Evolutionary conservation across 345 rosid species (phyloP).

Genomic region (Cardiospermum halicacabum): DNA sequence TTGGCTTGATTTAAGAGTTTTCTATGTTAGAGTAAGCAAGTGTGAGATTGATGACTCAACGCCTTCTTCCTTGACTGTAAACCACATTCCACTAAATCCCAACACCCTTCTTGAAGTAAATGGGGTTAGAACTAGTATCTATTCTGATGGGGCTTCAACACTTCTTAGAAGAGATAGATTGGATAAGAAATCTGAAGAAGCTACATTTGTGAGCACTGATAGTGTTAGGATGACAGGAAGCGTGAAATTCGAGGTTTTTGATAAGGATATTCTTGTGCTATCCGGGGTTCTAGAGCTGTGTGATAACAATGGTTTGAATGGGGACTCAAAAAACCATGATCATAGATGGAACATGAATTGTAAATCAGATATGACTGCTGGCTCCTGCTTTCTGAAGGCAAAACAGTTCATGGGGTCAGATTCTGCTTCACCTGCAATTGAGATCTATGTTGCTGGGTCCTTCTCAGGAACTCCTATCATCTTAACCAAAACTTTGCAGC

Average conservation of each 20-base stretch:
- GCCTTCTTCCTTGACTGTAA: slow-evolving; percentile 58
- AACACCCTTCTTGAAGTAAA: slow-evolving; percentile 73
- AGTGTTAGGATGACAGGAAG: slow-evolving; percentile 65
- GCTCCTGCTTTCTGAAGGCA: slow-evolving; percentile 54
- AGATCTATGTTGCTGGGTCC: slow-evolving; percentile 83
- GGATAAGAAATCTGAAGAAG: slow-evolving; percentile 73
- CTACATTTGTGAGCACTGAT: slow-evolving; percentile 78
- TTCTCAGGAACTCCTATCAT: slow-evolving; percentile 74
- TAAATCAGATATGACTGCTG: slow-evolving; percentile 37
- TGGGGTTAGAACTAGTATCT: slow-evolving; percentile 53
- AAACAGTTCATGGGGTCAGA: slow-evolving; percentile 42
- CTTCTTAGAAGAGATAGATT: slow-evolving; percentile 75
- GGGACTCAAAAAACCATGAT: slow-evolving; percentile 34
- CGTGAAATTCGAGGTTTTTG: slow-evolving; percentile 69
- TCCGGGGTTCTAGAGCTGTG: slow-evolving; percentile 63
- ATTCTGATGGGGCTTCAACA: slow-evolving; percentile 53
- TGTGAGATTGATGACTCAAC: slow-evolving; percentile 57
- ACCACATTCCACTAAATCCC: slow-evolving; percentile 65
- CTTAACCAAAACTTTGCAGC: slow-evolving; percentile 69
- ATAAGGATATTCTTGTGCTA: slow-evolving; percentile 50
- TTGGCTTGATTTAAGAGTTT: slow-evolving; percentile 83
- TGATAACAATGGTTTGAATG: slow-evolving; percentile 34
- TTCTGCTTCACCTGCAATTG: slow-evolving; percentile 49
- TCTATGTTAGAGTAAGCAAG: slow-evolving; percentile 70
- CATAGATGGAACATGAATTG: slow-evolving; percentile 73